Evolutionary conservation across 768 basidiomycete species (phyloP).

Genomic region (Nevesoporus exiguus): DNA sequence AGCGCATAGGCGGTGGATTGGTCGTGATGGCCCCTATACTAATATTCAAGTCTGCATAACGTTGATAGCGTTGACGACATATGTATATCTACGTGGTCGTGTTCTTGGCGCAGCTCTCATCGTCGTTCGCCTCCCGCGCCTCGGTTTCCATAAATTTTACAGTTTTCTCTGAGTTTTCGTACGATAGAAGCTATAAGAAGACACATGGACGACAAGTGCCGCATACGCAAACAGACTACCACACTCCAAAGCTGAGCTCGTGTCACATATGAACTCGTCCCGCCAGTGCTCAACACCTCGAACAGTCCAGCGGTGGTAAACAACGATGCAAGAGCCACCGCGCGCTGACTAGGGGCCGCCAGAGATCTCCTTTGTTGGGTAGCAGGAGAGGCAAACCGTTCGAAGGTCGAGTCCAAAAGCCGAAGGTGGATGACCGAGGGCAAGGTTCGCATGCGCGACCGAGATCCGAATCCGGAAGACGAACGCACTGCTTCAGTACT

Average conservation of each 20-base stretch:
- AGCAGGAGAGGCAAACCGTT: too few relatives aligned
- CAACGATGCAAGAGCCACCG: not conserved
- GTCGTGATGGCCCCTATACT: too few relatives aligned
- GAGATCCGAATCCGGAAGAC: slow-evolving; percentile 10
- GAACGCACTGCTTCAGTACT: slow-evolving; percentile 7
- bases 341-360: not conserved
- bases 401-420: not conserved
- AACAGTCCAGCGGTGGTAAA: not conserved
- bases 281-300: not conserved
- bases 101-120: too few relatives aligned
- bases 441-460: slow-evolving; percentile 8
- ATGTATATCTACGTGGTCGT: too few relatives aligned
- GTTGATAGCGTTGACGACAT: too few relatives aligned
- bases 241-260: slow-evolving; percentile 9
- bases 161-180: not conserved
- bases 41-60: too few relatives aligned
- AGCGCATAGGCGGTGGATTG: too few relatives aligned
- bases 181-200: slow-evolving; percentile 1
- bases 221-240: slow-evolving; percentile 6
- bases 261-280: slow-evolving; percentile 2
- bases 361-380: not conserved
- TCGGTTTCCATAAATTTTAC: not conserved
- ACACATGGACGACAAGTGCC: slow-evolving; percentile 5
- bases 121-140: too few relatives aligned
- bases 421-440: not conserved